Conservation (phyloP, 106 monocot species). For the Cymbidium sinense region DNA sequence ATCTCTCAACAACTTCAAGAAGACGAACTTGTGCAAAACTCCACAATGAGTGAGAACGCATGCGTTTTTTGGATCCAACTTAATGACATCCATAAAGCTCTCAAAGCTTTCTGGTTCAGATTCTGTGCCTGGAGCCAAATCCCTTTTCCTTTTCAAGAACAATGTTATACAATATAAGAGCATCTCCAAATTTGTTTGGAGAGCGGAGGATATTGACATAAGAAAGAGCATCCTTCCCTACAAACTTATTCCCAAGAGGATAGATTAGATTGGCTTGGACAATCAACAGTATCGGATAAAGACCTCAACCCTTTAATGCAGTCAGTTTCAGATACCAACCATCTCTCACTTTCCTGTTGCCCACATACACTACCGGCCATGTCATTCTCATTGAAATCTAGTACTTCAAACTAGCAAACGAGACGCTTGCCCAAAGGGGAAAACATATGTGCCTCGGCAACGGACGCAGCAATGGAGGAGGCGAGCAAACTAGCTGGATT, state of each 20-base stretch:
- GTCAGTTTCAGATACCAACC: conserved; percentile 22
- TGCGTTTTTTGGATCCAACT: conserved; percentile 74
- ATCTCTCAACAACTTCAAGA: conserved; percentile 83
- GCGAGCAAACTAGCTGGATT: neutral
- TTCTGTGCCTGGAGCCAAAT: conserved; percentile 85
- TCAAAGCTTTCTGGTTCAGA: conserved; percentile 52
- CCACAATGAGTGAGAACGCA: conserved; percentile 86
- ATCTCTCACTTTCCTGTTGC: conserved; percentile 30
- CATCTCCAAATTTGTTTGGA: conserved; percentile 87
- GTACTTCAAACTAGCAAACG: neutral
- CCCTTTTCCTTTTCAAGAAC: conserved; percentile 68
- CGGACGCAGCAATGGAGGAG: neutral
- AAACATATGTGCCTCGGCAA: neutral
- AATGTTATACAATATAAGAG: conserved; percentile 61
- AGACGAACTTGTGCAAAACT: conserved; percentile 81
- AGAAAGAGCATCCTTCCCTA: conserved; percentile 58
- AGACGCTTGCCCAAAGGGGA: neutral
- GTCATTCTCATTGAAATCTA: conserved; percentile 28
- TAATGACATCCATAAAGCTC: conserved; percentile 68
- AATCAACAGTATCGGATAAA: conserved; percentile 9
- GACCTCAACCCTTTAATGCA: conserved; percentile 27
- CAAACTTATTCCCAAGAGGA: conserved; percentile 25
- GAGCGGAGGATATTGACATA: conserved; percentile 84
- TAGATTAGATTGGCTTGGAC: conserved; percentile 6
- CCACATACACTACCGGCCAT: conserved; percentile 25